Conservation (phyloP, 352 stramenopile species). For the Phytophthora macrochlamydospora region DNA sequence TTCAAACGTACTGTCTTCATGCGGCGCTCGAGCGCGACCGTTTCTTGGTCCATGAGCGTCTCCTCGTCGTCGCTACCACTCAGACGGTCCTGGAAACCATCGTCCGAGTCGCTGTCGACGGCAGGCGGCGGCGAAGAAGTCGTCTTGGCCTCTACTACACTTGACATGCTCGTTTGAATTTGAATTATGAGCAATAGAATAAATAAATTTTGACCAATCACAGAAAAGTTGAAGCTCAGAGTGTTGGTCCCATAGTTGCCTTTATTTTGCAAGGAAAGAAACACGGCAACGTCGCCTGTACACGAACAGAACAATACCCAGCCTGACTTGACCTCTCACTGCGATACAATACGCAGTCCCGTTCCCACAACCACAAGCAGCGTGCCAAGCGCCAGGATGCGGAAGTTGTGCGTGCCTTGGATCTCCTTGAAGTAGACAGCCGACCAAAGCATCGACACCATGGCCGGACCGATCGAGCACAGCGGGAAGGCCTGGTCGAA, state of each 20-base stretch:
- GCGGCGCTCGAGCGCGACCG: constrained; percentile 54
- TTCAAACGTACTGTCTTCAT: constrained; percentile 57
- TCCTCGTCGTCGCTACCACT: constrained; percentile 58
- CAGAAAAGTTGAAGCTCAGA: too few relatives aligned
- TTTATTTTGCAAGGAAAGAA: too few relatives aligned
- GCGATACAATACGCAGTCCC: too few relatives aligned
- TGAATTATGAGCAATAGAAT: too few relatives aligned
- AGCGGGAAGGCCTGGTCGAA: constrained; percentile 87
- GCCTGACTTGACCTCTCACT: too few relatives aligned
- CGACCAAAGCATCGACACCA: constrained; percentile 88
- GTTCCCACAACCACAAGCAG: too few relatives aligned
- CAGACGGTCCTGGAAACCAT: constrained; percentile 71
- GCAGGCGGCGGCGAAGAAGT: too few relatives aligned
- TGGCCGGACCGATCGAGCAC: constrained; percentile 78
- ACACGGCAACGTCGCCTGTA: too few relatives aligned
- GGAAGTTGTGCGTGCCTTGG: constrained; percentile 63
- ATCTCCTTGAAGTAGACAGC: constrained; percentile 86
- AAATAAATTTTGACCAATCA: too few relatives aligned
- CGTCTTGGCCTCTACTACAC: background rate
- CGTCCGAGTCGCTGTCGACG: constrained; percentile 36
- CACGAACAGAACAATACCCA: too few relatives aligned
- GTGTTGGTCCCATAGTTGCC: too few relatives aligned
- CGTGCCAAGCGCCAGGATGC: constrained; percentile 63
- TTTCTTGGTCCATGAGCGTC: constrained; percentile 54
- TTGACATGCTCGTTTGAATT: background rate